These are phyloP conservation scores for Ocimum tenuiflorum DNA, from an alignment of 257 asterid genomes.

Conservation along the genomic window DNA sequence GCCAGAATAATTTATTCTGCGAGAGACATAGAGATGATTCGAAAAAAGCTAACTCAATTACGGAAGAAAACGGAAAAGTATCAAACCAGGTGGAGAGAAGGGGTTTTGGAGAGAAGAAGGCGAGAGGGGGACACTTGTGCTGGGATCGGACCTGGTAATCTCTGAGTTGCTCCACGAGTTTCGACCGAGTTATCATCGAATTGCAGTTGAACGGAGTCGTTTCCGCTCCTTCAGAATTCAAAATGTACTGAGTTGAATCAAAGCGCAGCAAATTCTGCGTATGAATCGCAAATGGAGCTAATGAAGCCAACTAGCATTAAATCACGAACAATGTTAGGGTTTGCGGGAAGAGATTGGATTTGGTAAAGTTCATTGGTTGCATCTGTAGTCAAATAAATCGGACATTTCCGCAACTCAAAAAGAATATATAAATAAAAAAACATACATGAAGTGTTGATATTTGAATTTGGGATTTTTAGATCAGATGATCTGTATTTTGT, in stretches of 20 bases:
- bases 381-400: too few species aligned
- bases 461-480: neutral
- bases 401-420: too few species aligned
- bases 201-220: slow-evolving; percentile 13
- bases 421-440: too few species aligned
- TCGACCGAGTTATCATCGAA: slow-evolving; percentile 78
- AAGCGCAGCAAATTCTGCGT: neutral
- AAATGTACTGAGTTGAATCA: neutral
- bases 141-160: slow-evolving; percentile 91
- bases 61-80: neutral
- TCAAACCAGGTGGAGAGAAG: slow-evolving; percentile 56
- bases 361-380: neutral
- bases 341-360: neutral
- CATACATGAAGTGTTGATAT: neutral
- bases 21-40: neutral
- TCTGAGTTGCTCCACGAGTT: slow-evolving; percentile 83
- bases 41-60: neutral
- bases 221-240: neutral
- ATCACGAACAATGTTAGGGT: neutral
- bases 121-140: slow-evolving; percentile 66
- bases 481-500: neutral
- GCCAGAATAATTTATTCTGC: neutral
- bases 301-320: too few species aligned
- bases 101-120: slow-evolving; percentile 71
- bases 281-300: neutral